Conservation (phyloP, 73 alveolate species). For the Uronychia setigera region DNA sequence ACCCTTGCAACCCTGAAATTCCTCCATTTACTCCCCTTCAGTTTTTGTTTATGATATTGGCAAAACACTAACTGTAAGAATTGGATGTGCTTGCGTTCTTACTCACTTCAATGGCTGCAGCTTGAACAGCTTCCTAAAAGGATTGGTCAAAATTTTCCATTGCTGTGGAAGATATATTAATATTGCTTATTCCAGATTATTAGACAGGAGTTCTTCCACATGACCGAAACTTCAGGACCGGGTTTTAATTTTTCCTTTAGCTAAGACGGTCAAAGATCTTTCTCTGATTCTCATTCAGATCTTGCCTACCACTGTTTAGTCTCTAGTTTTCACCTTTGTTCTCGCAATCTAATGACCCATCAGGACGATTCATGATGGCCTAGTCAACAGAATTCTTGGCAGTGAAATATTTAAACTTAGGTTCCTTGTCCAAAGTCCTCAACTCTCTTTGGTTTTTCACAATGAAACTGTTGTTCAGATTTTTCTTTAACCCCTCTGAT, state of each 20-base stretch:
- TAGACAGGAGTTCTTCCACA: not conserved
- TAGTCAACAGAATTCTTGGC: not conserved
- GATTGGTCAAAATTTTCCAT: not conserved
- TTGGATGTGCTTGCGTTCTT: not conserved
- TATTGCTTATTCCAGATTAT: not conserved
- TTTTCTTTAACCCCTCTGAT: not conserved
- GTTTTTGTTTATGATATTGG: not conserved
- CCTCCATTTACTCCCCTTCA: too few relatives aligned
- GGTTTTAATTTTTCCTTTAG: not conserved
- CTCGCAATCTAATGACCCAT: not conserved
- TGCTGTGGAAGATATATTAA: not conserved
- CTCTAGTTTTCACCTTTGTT: not conserved
- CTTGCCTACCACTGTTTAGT: not conserved
- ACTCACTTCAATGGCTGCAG: not conserved
- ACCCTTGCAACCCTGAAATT: too few relatives aligned
- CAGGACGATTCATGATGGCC: not conserved
- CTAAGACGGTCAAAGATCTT: not conserved
- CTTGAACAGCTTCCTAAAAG: not conserved
- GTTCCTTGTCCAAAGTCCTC: not conserved
- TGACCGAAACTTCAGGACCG: not conserved
- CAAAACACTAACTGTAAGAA: not conserved
- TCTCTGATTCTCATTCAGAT: not conserved
- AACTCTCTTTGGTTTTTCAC: too few relatives aligned
- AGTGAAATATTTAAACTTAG: not conserved
- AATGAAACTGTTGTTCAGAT: too few relatives aligned